Percentiles rank a stretch among this genome's conserved stretches.
These are phyloP conservation scores for Macrotyloma uniflorum DNA, from an alignment of 306 rosid genomes.

Conservation along the genomic window DNA sequence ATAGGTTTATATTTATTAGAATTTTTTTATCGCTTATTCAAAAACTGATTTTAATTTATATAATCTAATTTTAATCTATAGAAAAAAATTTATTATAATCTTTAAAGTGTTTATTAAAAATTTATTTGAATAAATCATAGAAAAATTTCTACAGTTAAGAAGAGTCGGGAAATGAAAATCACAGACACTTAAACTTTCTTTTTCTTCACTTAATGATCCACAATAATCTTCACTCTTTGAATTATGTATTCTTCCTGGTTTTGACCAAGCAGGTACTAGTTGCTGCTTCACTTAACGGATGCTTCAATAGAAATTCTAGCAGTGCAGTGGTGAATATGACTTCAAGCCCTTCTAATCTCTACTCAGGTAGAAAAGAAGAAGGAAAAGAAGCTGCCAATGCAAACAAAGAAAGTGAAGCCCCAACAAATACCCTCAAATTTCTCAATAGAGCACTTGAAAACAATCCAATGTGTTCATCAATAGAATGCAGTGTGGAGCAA, in stretches of 20 bases:
- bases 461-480: slow-evolving; percentile 45
- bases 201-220: neutral
- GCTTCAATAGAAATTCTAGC: slow-evolving; percentile 53
- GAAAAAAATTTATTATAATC: no score
- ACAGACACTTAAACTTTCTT: neutral
- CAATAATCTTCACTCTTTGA: neutral
- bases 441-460: slow-evolving; percentile 64
- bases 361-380: slow-evolving; percentile 26
- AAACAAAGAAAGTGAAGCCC: slow-evolving; percentile 29
- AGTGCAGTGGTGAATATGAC: slow-evolving; percentile 68
- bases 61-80: neutral
- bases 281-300: slow-evolving; percentile 57
- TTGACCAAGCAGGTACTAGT: slow-evolving; percentile 60
- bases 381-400: slow-evolving; percentile 30
- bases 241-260: slow-evolving; percentile 1
- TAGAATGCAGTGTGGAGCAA: slow-evolving; percentile 68
- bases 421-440: slow-evolving; percentile 59
- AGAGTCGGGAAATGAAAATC: no score
- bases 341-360: slow-evolving; percentile 58
- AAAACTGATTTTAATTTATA: neutral
- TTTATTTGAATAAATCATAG: neutral
- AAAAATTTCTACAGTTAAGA: no score
- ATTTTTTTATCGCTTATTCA: neutral
- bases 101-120: neutral
- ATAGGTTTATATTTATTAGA: neutral